Evolutionary conservation across 768 basidiomycete species (phyloP).

Genomic region (Russula sp.): DNA sequence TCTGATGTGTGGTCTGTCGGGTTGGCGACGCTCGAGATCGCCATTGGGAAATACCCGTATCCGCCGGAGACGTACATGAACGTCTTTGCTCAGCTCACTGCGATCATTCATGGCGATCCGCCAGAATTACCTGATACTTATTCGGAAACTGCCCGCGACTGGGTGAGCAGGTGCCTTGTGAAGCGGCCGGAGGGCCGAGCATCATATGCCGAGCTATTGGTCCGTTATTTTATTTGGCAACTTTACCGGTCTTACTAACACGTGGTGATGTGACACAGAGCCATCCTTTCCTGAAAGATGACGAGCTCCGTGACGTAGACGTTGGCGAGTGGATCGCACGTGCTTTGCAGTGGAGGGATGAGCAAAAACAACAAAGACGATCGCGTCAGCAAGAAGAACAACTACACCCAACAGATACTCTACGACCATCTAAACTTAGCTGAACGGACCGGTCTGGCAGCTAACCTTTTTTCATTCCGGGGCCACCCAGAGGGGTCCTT

Average conservation of each 20-base stretch:
- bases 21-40: conserved; percentile 89
- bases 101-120: conserved; percentile 93
- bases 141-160: conserved; percentile 70
- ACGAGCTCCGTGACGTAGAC: conserved; percentile 62
- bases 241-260: neutral
- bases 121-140: conserved; percentile 78
- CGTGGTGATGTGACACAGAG: conserved; percentile 41
- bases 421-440: conserved; percentile 18
- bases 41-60: conserved; percentile 88
- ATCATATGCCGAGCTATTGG: conserved; percentile 79
- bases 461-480: neutral
- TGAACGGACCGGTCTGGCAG: neutral
- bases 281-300: conserved; percentile 74
- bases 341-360: conserved; percentile 41
- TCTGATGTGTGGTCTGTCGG: conserved; percentile 99
- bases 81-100: conserved; percentile 94
- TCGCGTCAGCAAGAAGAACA: conserved; percentile 19
- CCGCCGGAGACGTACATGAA: conserved; percentile 97
- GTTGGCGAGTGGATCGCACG: conserved; percentile 79
- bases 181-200: conserved; percentile 79
- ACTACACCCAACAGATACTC: conserved; percentile 19
- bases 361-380: conserved; percentile 19
- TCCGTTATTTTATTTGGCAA: conserved; percentile 29
- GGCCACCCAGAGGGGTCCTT: neutral
- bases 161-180: conserved; percentile 74